Evolutionary conservation across 129 eudicot genomes (phyloP).

Genomic region (Helianthus tuberosus): DNA sequence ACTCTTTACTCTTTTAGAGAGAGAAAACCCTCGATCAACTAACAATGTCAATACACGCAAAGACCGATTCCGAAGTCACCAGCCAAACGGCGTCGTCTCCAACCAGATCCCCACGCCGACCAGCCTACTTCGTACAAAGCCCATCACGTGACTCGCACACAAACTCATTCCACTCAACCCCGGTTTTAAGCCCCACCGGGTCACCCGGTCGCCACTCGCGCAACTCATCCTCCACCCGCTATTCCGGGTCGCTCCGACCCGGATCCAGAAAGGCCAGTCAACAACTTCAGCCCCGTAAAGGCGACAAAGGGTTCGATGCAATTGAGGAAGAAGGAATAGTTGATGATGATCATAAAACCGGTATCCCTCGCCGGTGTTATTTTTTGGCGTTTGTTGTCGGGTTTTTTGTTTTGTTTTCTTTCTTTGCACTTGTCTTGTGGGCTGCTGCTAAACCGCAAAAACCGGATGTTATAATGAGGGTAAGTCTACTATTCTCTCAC

Average conservation of each 20-base stretch:
- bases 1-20: neutral
- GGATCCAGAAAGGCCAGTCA: slow-evolving; percentile 60
- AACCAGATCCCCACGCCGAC: slow-evolving; percentile 70
- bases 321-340: slow-evolving; percentile 90
- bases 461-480: slow-evolving; percentile 80
- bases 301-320: slow-evolving; percentile 72
- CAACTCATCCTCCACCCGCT: slow-evolving; percentile 94
- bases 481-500: neutral
- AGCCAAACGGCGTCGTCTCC: slow-evolving; percentile 93
- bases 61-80: slow-evolving; percentile 95
- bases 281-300: slow-evolving; percentile 48
- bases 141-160: slow-evolving; percentile 98
- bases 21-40: neutral
- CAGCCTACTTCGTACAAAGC: slow-evolving; percentile 90
- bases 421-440: slow-evolving; percentile 67
- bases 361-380: slow-evolving; percentile 64
- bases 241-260: slow-evolving; percentile 89
- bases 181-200: slow-evolving; percentile 90
- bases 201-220: slow-evolving; percentile 98
- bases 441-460: slow-evolving; percentile 69
- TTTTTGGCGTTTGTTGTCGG: slow-evolving; percentile 55
- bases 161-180: slow-evolving; percentile 95
- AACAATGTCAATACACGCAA: slow-evolving; percentile 79
- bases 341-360: slow-evolving; percentile 50
- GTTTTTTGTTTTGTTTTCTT: slow-evolving; percentile 59